A percentile compares a stretch with the other conserved stretches of the same genome.
These are phyloP conservation scores for Alloteropsis semialata DNA, from an alignment of 176 grass and related monocot species.

Conservation along the genomic window DNA sequence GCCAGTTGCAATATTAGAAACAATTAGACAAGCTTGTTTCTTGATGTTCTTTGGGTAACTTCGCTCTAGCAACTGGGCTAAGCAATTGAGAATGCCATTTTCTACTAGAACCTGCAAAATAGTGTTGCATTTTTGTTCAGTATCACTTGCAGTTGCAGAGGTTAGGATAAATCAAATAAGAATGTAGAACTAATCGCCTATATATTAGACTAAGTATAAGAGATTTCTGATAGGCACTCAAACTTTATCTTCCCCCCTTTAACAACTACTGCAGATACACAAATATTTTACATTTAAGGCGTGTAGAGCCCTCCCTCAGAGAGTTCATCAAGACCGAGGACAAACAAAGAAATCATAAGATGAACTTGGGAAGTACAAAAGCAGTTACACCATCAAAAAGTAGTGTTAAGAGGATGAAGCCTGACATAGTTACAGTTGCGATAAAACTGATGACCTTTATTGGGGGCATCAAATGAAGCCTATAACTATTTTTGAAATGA, in stretches of 20 bases:
- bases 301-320: neutral
- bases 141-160: neutral
- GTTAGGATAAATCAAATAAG: neutral
- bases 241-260: neutral
- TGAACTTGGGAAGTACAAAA: neutral
- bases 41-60: conserved; percentile 55
- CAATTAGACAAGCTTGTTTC: conserved; percentile 65
- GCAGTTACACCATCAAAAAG: neutral
- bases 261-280: neutral
- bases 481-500: too few species aligned
- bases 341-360: neutral
- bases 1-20: conserved; percentile 69
- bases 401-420: neutral
- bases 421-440: neutral
- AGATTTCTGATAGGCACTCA: neutral
- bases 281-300: neutral
- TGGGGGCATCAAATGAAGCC: neutral
- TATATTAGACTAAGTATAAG: neutral
- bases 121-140: neutral
- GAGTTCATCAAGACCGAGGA: neutral
- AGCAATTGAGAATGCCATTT: conserved; percentile 47
- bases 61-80: conserved; percentile 37
- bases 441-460: neutral
- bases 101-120: conserved; percentile 69
- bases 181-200: conserved; percentile 3